Evolutionary conservation across 1,284 basidiomycete species (phyloP), one percentile per base, ranked within the genome.

Genomic region (Clitocybe nebularis): DNA sequence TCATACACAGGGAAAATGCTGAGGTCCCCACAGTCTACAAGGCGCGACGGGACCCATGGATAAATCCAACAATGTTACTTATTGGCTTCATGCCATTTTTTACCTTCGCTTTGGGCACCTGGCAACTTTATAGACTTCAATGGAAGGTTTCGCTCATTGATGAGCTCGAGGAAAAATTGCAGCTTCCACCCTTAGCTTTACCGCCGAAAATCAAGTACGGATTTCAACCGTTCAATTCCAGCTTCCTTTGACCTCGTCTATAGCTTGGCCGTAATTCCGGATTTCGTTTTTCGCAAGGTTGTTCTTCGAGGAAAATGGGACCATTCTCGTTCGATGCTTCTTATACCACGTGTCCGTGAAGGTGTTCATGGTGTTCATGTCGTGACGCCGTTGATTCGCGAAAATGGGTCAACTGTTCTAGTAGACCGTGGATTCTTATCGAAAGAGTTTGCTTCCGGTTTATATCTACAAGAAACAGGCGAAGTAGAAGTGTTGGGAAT

Each of bases 91-190:
- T 97, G 47, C 95, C 95, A 0, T 68, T 98, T 48, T 82, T 96
- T 55, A 93, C 93, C 0, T 92, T 94, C 52, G 86, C 75, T n/a
- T 72, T 99, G 45, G 95, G 95, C 14, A 83, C 85, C 24, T 99
- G 95, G 96, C 95, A 99, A 59, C 67, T 89, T 25, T 77, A 91
- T 55, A 78, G 96, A 29, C 74, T 99, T 32, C 81, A 91, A 60
- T 99, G 96, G 96, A 99, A 99, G 66, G 72, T 97, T 22, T 78
- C 80, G 39, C 74, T 99, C 46, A 97, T 99, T 51, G 91, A 97
- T 51, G 92, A 98, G 58, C 74, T 99, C 32, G 89, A 97, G 59
- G 83, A 90, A 62, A 97, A 98, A 67, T 69, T 98, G 20, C 76
- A 85, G 47, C 75, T 86, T 21, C 79, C 81, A 24, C 89, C 96